Base-by-base conservation (phyloP, 1,284 basidiomycete species). In the Stereum hirsutum region DNA sequence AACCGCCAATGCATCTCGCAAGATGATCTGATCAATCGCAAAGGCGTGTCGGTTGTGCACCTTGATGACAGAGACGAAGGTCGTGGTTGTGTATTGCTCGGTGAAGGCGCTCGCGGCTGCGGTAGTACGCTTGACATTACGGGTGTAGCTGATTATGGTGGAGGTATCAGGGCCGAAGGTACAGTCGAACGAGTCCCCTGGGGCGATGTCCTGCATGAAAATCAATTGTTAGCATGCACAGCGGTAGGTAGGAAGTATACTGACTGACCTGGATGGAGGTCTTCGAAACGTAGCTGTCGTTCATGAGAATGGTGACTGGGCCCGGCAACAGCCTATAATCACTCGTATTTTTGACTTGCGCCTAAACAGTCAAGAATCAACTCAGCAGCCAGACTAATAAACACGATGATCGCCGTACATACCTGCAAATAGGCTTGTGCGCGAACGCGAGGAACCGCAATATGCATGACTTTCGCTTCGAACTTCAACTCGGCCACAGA, bases 131-230 rank as follows among this genome's bases (percentile, higher is more conserved):
- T 58, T 60, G 21, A 60, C 56, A 17, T 57, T 60, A 41, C 72
- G 72, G 10, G 59, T 52, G 57, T 74, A 76, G 25, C 66, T 65
- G 32, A 79, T 61, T 44, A 69, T 64, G 31, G 71, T 61, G 2
- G 67, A 63, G 2, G 68, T 50, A 54, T 78, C 76, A 19, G 66
- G 59, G 19, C 77, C 76, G n/a, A 80, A 66, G 5, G 70, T 70
- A 56, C 74, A 76, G 24, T 58, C 56, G 59, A 81, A 78, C 14
- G 59, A 64, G 40, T 76, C 75, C 8, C 67, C 64, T 0, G 65
- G 64, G 45, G 64, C 37, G 37, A 39, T 39, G 23, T 39, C 37
- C 37, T 39, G 19, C 12, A 12, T 7, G 37, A 34, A 34, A 12
- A 20, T 10, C 8, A 3, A n/a, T 39, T 21, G 2, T 39, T 6